phyloP scores from a whole-genome alignment of 352 stramenopile genomes.

The Globisporangium abappressorium region DNA sequence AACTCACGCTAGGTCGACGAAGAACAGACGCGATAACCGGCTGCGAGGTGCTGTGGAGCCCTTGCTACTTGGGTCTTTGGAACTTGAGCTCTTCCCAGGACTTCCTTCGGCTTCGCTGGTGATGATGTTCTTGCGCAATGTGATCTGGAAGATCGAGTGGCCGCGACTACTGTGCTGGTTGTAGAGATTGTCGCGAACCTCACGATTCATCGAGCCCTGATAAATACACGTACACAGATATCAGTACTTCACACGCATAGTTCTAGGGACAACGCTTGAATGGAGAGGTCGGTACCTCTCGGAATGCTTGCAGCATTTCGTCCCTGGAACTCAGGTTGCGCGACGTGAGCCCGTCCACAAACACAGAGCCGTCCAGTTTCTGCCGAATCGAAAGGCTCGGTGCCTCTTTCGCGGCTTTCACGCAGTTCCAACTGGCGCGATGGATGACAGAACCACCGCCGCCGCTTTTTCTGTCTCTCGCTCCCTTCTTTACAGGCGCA shows the following conservation, averaged over 20 bases:
- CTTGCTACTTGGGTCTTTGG: neutral
- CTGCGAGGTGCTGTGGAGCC: slow-evolving; percentile 22
- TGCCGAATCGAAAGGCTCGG: slow-evolving; percentile 55
- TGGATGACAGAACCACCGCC: slow-evolving; percentile 19
- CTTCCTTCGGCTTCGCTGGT: slow-evolving; percentile 1
- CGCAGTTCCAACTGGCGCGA: slow-evolving; percentile 55
- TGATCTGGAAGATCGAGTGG: slow-evolving; percentile 74
- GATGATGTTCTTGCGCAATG: slow-evolving; percentile 37
- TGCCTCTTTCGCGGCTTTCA: slow-evolving; percentile 40
- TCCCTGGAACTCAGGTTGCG: slow-evolving; percentile 34
- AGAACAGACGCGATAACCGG: slow-evolving; percentile 54
- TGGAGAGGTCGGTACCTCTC: slow-evolving; percentile 34
- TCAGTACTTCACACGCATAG: neutral
- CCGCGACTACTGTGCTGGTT: slow-evolving; percentile 69
- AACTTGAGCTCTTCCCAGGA: neutral
- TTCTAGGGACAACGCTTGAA: neutral
- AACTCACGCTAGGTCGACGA: slow-evolving; percentile 69
- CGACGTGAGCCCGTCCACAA: slow-evolving; percentile 67
- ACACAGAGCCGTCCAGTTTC: slow-evolving; percentile 63
- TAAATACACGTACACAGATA: neutral
- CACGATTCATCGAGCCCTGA: slow-evolving; percentile 59
- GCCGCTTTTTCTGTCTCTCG: slow-evolving; percentile 8
- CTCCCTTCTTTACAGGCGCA: slow-evolving; percentile 3
- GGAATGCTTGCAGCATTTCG: slow-evolving; percentile 60
- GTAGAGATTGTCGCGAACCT: slow-evolving; percentile 73